A percentile compares a stretch with the other conserved stretches of the same genome.
Evolutionary conservation across 805 yeast genomes (phyloP).

Genomic region (Kazachstania taianensis): DNA sequence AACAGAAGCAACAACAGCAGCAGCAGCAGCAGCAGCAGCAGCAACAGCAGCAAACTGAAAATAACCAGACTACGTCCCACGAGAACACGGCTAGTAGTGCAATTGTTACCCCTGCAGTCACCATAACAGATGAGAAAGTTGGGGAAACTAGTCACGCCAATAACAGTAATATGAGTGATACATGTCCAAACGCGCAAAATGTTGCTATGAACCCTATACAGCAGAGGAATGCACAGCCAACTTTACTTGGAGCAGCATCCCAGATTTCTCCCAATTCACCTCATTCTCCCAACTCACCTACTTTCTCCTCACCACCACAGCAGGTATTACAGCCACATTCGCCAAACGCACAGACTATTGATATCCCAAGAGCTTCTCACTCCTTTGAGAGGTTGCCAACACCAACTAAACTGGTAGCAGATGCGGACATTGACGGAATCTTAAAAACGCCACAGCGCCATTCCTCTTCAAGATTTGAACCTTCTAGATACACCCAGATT

Average conservation of each 20-base stretch:
- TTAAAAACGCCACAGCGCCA: constrained; percentile 84
- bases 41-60: too few species aligned
- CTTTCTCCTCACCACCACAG: neutral
- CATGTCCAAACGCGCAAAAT: too few species aligned
- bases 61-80: too few species aligned
- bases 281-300: constrained; percentile 3
- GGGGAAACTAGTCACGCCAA: too few species aligned
- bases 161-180: too few species aligned
- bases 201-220: too few species aligned
- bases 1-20: neutral
- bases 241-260: constrained; percentile 23
- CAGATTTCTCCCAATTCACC: constrained; percentile 15
- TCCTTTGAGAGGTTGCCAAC: constrained; percentile 49
- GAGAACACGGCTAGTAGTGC: constrained; percentile 3
- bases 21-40: constrained; percentile 2
- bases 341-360: constrained; percentile 23
- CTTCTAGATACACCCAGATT: constrained; percentile 53
- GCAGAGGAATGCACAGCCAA: too few species aligned
- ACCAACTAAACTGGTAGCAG: constrained; percentile 47
- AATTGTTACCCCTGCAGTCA: neutral
- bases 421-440: constrained; percentile 58
- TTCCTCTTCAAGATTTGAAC: constrained; percentile 84
- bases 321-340: neutral
- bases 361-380: constrained; percentile 35
- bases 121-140: too few species aligned